These are phyloP conservation scores for Vitis vinifera DNA, from an alignment of 164 flowering plant species.

Conservation along the genomic window DNA sequence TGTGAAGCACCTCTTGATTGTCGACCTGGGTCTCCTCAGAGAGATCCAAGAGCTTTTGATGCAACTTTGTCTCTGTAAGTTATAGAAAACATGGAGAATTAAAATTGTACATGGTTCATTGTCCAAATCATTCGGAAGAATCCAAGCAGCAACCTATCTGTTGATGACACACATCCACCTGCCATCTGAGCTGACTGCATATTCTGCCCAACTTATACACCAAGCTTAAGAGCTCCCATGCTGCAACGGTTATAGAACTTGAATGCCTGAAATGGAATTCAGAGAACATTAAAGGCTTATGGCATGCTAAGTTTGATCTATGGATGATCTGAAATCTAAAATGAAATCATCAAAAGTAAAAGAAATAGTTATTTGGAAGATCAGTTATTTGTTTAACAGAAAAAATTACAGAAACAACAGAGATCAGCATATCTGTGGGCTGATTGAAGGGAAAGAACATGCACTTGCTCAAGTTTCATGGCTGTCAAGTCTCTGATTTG, in stretches of 20 bases:
- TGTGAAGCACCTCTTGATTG: conserved; percentile 62
- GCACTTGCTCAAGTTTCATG: conserved; percentile 67
- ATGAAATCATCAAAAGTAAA: no score
- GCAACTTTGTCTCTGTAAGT: conserved; percentile 44
- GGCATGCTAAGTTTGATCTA: neutral
- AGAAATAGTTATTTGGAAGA: no score
- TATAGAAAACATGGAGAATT: neutral
- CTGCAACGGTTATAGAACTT: conserved; percentile 28
- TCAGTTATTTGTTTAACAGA: no score
- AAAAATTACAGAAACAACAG: neutral
- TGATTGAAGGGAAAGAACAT: conserved; percentile 54
- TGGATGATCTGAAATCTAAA: no score
- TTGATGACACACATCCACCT: conserved; percentile 45
- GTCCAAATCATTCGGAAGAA: conserved; percentile 1
- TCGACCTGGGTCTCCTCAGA: conserved; percentile 39
- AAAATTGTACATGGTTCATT: neutral
- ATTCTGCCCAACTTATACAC: conserved; percentile 36
- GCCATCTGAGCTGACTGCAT: conserved; percentile 31
- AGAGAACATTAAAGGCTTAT: neutral
- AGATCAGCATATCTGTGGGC: neutral
- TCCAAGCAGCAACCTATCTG: conserved; percentile 45
- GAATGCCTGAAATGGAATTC: conserved; percentile 35
- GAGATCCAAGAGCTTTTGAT: conserved; percentile 39
- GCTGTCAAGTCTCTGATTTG: conserved; percentile 45
- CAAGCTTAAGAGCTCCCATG: conserved; percentile 69